phyloP scores from a whole-genome alignment of 208 protist species.

The Crithidia fasciculata region DNA sequence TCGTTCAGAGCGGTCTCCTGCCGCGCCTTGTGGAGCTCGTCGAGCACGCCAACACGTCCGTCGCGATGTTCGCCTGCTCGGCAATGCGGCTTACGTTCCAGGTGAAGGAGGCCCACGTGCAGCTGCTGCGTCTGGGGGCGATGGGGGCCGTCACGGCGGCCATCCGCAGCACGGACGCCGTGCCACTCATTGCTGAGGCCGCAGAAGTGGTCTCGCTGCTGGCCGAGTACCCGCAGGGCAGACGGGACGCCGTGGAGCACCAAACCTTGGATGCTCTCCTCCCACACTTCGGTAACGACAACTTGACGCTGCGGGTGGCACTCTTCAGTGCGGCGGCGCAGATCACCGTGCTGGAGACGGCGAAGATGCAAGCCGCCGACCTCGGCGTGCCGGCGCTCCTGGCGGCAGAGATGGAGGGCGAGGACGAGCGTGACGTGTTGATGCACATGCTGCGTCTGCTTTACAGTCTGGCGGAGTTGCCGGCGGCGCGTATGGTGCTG shows the following conservation, averaged over 20 bases:
- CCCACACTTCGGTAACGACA: slow-evolving; percentile 60
- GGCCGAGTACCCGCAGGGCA: slow-evolving; percentile 57
- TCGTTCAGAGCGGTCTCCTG: slow-evolving; percentile 57
- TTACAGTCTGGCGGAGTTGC: slow-evolving; percentile 74
- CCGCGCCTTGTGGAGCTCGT: slow-evolving; percentile 47
- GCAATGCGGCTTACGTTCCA: slow-evolving; percentile 60
- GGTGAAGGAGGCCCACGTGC: slow-evolving; percentile 78
- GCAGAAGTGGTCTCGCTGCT: slow-evolving; percentile 65
- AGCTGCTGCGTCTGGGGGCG: slow-evolving; percentile 48
- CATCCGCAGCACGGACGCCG: slow-evolving; percentile 42
- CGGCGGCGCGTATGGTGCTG: slow-evolving; percentile 52
- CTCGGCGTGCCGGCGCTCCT: slow-evolving; percentile 37
- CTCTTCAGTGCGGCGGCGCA: slow-evolving; percentile 71
- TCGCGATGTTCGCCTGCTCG: slow-evolving; percentile 62
- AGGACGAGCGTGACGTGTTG: slow-evolving; percentile 87
- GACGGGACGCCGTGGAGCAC: slow-evolving; percentile 56
- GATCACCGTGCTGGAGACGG: slow-evolving; percentile 77
- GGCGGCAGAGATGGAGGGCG: slow-evolving; percentile 39
- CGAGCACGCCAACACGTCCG: slow-evolving; percentile 33
- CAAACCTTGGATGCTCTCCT: slow-evolving; percentile 50
- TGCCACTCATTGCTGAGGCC: slow-evolving; percentile 58
- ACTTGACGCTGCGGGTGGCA: slow-evolving; percentile 71
- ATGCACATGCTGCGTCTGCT: slow-evolving; percentile 68
- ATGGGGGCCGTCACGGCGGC: slow-evolving; percentile 52
- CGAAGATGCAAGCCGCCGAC: slow-evolving; percentile 76